phyloP scores from a whole-genome alignment of 2,329 filamentous ascomycete genomes.

The Penicillium sp. region DNA sequence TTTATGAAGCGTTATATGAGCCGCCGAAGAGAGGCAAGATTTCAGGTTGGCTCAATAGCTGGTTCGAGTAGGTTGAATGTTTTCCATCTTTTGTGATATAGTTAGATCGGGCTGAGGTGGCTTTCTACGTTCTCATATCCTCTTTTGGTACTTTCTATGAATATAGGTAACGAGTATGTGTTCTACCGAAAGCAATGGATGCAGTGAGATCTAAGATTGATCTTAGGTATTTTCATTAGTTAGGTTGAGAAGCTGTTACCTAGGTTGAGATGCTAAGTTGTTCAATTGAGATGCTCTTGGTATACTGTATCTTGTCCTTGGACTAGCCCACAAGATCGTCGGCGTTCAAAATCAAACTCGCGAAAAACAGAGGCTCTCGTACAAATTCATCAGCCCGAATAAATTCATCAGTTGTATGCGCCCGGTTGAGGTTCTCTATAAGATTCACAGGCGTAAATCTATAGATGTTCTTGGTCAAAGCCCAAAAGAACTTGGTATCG shows the following conservation, averaged over 20 bases:
- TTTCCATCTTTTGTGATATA: neutral
- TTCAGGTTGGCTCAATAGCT: slow-evolving; percentile 18
- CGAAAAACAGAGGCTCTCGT: slow-evolving; percentile 28
- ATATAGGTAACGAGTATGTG: too few species aligned
- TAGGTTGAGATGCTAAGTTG: too few species aligned
- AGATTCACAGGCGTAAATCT: slow-evolving; percentile 26
- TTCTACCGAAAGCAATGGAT: too few species aligned
- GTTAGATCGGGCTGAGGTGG: neutral
- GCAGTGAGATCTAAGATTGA: too few species aligned
- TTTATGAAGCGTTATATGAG: slow-evolving; percentile 22
- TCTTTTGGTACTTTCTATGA: too few species aligned
- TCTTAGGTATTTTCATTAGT: too few species aligned
- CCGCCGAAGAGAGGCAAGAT: slow-evolving; percentile 20
- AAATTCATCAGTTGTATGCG: slow-evolving; percentile 40
- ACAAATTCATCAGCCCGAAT: slow-evolving; percentile 28
- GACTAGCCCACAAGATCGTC: slow-evolving; percentile 18
- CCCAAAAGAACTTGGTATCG: slow-evolving; percentile 50
- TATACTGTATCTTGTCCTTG: neutral
- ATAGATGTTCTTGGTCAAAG: slow-evolving; percentile 47
- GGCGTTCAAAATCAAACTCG: slow-evolving; percentile 27
- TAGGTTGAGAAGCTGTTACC: too few species aligned
- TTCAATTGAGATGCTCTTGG: neutral
- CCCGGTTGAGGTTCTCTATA: slow-evolving; percentile 29
- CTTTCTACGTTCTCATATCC: neutral
- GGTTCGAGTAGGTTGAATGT: slow-evolving; percentile 15